Evolutionary conservation across 148 eudicot species (phyloP).

Genomic region (Persicaria tinctoria): DNA sequence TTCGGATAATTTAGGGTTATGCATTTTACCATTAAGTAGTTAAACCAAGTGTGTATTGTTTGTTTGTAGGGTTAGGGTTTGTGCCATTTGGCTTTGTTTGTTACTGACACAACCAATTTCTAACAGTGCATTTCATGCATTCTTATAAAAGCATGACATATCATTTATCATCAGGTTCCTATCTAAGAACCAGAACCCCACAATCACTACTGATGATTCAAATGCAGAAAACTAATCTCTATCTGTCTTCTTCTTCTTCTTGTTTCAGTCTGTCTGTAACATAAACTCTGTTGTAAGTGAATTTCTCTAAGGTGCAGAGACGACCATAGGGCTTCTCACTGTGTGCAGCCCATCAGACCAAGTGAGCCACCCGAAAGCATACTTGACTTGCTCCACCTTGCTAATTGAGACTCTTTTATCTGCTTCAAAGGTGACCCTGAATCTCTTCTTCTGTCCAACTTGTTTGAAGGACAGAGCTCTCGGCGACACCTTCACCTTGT

Average conservation of each 20-base stretch:
- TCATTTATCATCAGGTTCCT: not conserved
- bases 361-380: conserved; percentile 55
- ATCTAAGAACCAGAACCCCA: not conserved
- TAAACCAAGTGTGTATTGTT: not conserved
- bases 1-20: not conserved
- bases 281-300: not conserved
- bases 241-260: not conserved
- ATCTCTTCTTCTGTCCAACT: conserved; percentile 51
- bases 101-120: not conserved
- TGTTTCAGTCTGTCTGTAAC: not conserved
- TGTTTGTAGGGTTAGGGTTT: not conserved
- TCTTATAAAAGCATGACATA: not conserved
- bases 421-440: conserved; percentile 45
- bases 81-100: not conserved
- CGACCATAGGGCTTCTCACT: conserved; percentile 66
- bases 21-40: not conserved
- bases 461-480: conserved; percentile 34
- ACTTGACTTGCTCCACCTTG: conserved; percentile 13
- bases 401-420: not conserved
- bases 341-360: conserved; percentile 63
- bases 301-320: conserved; percentile 17
- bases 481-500: conserved; percentile 44
- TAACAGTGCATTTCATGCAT: not conserved
- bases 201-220: not conserved
- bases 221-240: not conserved